These are phyloP conservation scores for Talaromyces sp. DNA, from an alignment of 2,329 filamentous ascomycete genomes.

Conservation along the genomic window DNA sequence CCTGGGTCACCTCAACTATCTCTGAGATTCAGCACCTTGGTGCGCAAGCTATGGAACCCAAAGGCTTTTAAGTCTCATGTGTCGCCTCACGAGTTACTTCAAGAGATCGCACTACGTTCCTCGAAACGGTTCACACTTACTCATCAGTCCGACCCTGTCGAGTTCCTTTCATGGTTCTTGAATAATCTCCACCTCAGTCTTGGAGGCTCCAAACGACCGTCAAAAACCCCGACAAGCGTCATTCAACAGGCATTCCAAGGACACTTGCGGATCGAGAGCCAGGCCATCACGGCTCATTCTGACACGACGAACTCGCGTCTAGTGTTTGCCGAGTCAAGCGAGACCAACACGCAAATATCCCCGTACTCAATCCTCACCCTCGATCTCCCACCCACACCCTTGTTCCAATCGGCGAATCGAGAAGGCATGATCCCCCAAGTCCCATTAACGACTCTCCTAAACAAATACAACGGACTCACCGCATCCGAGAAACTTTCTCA, in stretches of 20 bases:
- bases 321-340: slow-evolving; percentile 85
- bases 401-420: slow-evolving; percentile 93
- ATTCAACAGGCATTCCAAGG: slow-evolving; percentile 93
- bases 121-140: slow-evolving; percentile 91
- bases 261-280: slow-evolving; percentile 83
- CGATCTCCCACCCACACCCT: slow-evolving; percentile 82
- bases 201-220: slow-evolving; percentile 82
- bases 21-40: slow-evolving; percentile 78
- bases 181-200: slow-evolving; percentile 91
- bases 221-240: slow-evolving; percentile 61
- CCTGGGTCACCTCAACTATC: slow-evolving; percentile 69
- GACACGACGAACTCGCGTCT: slow-evolving; percentile 75
- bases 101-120: slow-evolving; percentile 85
- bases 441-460: slow-evolving; percentile 73
- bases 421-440: slow-evolving; percentile 84
- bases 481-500: slow-evolving; percentile 86
- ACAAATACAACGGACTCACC: slow-evolving; percentile 86
- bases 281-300: slow-evolving; percentile 86
- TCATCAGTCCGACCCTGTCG: slow-evolving; percentile 87
- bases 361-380: slow-evolving; percentile 90
- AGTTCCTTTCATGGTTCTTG: slow-evolving; percentile 95
- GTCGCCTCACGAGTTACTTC: slow-evolving; percentile 91
- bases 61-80: slow-evolving; percentile 95
- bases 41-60: slow-evolving; percentile 97
- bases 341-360: slow-evolving; percentile 68